Conservation (phyloP, 2,329 filamentous ascomycete genomes). For the Ceratocystis cubensis region DNA sequence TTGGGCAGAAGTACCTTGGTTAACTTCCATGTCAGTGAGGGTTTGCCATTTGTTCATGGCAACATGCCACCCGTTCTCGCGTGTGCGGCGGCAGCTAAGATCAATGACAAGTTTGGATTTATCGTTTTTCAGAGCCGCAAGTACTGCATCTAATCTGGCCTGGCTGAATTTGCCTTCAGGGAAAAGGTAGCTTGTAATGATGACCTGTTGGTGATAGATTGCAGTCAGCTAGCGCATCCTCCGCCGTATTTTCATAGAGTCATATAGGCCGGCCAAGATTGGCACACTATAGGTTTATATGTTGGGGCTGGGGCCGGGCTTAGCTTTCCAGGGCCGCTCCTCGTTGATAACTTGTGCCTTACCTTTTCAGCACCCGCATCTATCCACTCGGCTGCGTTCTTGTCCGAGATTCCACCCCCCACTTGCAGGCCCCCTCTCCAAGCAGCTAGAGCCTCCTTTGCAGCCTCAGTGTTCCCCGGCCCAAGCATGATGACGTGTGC, state of each 20-base stretch:
- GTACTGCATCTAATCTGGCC: constrained; percentile 58
- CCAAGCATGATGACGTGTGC: constrained; percentile 97
- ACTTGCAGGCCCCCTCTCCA: constrained; percentile 80
- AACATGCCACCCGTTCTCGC: constrained; percentile 71
- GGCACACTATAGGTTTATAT: neutral
- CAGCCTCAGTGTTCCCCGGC: constrained; percentile 70
- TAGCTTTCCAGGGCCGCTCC: neutral
- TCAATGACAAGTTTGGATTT: constrained; percentile 82
- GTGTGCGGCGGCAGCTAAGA: constrained; percentile 72
- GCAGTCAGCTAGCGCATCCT: neutral
- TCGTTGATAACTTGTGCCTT: constrained; percentile 21
- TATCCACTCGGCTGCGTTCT: constrained; percentile 78
- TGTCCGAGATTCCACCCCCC: constrained; percentile 81
- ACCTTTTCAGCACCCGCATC: constrained; percentile 82
- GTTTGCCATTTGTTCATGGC: constrained; percentile 99
- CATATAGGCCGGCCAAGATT: too few species aligned
- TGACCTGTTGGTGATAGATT: constrained; percentile 51
- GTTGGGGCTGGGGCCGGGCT: neutral
- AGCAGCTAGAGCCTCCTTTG: constrained; percentile 58
- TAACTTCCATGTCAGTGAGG: constrained; percentile 90
- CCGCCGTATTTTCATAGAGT: neutral
- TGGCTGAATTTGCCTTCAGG: constrained; percentile 72
- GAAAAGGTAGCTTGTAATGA: constrained; percentile 93
- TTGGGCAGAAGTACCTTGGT: constrained; percentile 48
- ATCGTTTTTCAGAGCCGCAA: constrained; percentile 60